Conservation (phyloP, 2,329 filamentous ascomycete genomes). For the Colletotrichum sp. region DNA sequence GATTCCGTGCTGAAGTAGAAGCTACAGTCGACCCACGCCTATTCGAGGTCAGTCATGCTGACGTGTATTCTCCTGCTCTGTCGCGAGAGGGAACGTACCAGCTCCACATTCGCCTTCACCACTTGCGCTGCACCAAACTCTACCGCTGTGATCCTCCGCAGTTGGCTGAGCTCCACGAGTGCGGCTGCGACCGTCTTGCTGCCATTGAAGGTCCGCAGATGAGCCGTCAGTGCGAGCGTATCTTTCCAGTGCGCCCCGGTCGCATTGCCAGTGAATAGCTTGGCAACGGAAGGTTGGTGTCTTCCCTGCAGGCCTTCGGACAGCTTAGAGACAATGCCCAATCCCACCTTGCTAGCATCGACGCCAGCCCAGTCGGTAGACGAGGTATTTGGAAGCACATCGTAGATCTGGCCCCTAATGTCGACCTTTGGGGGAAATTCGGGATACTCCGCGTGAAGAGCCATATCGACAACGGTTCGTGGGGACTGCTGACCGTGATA, state of each 20-base stretch:
- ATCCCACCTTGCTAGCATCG: background rate
- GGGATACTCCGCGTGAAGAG: background rate
- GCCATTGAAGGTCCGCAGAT: slow-evolving; percentile 15
- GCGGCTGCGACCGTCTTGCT: background rate
- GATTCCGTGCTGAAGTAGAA: slow-evolving; percentile 35
- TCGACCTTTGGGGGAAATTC: slow-evolving; percentile 13
- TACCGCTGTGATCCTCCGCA: background rate
- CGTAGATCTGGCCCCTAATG: slow-evolving; percentile 14
- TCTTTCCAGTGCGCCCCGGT: slow-evolving; percentile 8
- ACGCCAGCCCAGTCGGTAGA: background rate
- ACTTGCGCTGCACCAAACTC: background rate
- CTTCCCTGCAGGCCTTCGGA: background rate
- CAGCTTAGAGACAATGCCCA: background rate
- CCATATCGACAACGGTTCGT: background rate
- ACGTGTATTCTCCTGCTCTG: background rate
- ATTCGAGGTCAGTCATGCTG: background rate
- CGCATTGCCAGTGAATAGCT: background rate
- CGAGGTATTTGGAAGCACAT: background rate
- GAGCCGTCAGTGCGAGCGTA: slow-evolving; percentile 17
- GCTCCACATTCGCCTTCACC: background rate
- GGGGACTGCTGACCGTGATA: background rate
- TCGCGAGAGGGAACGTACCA: background rate
- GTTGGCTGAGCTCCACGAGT: background rate
- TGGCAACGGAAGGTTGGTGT: background rate
- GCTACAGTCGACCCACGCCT: slow-evolving; percentile 18